Conservation (phyloP, 139 green algal genomes). For the Chlamydomonas sp. region DNA sequence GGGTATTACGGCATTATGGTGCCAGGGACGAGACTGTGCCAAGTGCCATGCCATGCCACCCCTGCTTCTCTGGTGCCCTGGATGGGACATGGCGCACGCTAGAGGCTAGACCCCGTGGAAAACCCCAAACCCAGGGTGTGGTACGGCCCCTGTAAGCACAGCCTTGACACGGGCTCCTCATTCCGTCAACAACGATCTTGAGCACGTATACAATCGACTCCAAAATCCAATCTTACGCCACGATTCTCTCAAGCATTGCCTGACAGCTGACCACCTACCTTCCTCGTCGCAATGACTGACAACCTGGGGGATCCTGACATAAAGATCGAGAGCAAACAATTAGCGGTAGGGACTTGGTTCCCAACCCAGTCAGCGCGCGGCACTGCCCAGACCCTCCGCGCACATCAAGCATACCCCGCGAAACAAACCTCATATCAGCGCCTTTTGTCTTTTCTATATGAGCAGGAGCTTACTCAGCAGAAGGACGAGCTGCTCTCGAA, state of each 20-base stretch:
- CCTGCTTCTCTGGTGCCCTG: too few species aligned
- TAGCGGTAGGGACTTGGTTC: not conserved
- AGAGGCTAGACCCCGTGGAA: not conserved
- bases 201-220: not conserved
- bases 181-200: not conserved
- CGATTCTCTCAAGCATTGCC: not conserved
- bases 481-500: slow-evolving; percentile 71
- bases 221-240: not conserved
- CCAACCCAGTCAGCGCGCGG: not conserved
- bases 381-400: not conserved
- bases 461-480: slow-evolving; percentile 61
- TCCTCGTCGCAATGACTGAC: not conserved
- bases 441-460: not conserved
- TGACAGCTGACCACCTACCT: not conserved
- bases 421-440: not conserved
- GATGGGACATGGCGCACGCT: too few species aligned
- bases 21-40: too few species aligned
- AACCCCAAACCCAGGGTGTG: not conserved
- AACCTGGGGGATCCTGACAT: not conserved
- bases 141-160: not conserved
- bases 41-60: too few species aligned
- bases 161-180: not conserved
- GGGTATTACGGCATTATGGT: too few species aligned
- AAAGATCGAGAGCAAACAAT: slow-evolving; percentile 38
- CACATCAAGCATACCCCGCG: not conserved